Base-by-base conservation (phyloP, 441 rosid genomes). In the Eutrema salsugineum region DNA sequence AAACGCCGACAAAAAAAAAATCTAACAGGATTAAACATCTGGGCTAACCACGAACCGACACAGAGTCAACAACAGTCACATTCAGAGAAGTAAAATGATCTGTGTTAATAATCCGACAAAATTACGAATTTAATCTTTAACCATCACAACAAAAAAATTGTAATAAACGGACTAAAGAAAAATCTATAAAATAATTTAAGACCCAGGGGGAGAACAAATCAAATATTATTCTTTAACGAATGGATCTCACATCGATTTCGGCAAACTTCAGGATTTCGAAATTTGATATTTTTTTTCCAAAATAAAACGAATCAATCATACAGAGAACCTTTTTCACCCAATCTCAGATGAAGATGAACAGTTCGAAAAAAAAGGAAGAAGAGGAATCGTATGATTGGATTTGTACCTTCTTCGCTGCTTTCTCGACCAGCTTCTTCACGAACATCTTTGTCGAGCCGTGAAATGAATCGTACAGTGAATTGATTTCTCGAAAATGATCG, bases 341-440 rank as follows among this genome's bases (percentile, higher is more conserved):
- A 68, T 51, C 64, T 46, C 28, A 66, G 51, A 61, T 60, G 66
- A 20, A 54, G 66, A 75, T 69, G 75, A 63, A 76, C 61, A 56
- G 63, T 53, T 38, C 14, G 7, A 17, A 15, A 15, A 5, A 17
- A 17, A 40, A 30, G 32, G n/a, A 30, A 42, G n/a, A 11, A 28
- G 10, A 63, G 10, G n/a, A 53, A 51, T 40, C 15, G 22, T 8
- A 11, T 14, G 42, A 46, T 46, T 55, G 72, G 44, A 33, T 33
- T 9, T 32, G 48, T 76, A 90, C 97, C 97, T 90, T 93, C 89
- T 80, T 90, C 8, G 90, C 80, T 80, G 97, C 97, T 81, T 72
- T 93, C 84, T 93, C 92, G 43, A 89, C 97, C 12, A 91, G 85
- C 79, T 84, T 87, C 81, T 83, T 91, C 20, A 85, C 88, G 51